These are phyloP conservation scores for Clarkia xantiana DNA, from an alignment of 345 rosid species.

Conservation along the genomic window DNA sequence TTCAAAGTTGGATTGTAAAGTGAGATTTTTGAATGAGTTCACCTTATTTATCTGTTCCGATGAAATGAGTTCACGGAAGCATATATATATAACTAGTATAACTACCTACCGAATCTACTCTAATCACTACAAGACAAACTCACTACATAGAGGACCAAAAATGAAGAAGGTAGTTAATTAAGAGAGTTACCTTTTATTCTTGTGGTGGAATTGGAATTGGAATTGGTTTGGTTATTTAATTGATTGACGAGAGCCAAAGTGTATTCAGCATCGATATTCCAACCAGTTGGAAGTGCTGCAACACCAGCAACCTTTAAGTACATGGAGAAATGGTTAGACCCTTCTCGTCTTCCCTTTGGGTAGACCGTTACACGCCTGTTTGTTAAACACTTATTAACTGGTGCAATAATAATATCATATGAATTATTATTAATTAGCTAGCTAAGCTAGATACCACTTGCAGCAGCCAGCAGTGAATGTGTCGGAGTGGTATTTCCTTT, in stretches of 20 bases:
- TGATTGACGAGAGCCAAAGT: neutral
- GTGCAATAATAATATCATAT: too few species aligned
- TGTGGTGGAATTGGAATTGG: neutral
- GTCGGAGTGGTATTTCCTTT: neutral
- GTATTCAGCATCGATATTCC: neutral
- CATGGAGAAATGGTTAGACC: neutral
- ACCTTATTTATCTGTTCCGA: neutral
- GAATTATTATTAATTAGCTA: neutral
- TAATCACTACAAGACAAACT: too few species aligned
- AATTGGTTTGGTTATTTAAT: neutral
- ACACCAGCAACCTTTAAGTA: slow-evolving; percentile 1
- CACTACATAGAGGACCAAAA: neutral
- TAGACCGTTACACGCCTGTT: neutral
- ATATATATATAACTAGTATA: too few species aligned
- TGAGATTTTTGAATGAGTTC: neutral
- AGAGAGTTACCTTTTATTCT: neutral
- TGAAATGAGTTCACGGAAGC: too few species aligned
- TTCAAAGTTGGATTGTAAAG: neutral
- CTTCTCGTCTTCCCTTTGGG: slow-evolving; percentile 1
- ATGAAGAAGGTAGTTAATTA: neutral
- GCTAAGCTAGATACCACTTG: neutral
- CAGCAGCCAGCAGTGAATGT: neutral
- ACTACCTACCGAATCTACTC: too few species aligned
- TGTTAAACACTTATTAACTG: too few species aligned
- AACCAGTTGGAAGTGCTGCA: slow-evolving; percentile 3